Base-by-base conservation (phyloP, 768 basidiomycete species). In the Dioszegia crocea region DNA sequence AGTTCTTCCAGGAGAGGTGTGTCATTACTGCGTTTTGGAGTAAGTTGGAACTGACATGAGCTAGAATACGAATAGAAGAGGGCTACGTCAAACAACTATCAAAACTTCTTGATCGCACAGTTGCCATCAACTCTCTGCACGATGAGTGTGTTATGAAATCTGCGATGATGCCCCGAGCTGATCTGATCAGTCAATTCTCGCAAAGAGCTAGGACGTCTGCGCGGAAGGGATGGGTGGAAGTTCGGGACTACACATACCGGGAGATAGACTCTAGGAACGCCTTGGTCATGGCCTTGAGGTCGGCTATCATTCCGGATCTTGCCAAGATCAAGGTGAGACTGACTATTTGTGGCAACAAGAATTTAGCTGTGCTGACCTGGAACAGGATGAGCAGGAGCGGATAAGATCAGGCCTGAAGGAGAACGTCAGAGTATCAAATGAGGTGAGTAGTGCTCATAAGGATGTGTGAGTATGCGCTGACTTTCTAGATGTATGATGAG, bases 331-430 rank as follows among this genome's bases (percentile, higher is more conserved):
- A 86, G 82, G 68, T 65, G 39, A 44, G 65, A 50, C 23, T 27
- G n/a, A 19, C 26, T 4, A 14, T 14, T 1, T 29, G 19, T 19
- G 54, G 27, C 26, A 6, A 6, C 8, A 44, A 6, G 43, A 9
- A 21, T 26, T 41, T 33, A 33, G 33, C 33, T 14, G 14, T 26
- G 61, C 40, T 56, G 23, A 53, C 43, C 31, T 16, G 5, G 12
- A 19, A 16, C 60, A 91, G 89, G 91, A 93, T 66, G 87, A 86
- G 11, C 91, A 94, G 79, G 89, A 90, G 54, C 84, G 92, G 36
- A 93, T 90, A n/a, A 83, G 89, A 46, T 89, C 89, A 72, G 85
- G 89, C 26, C 87, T 96, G 75, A 90, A 88, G 74, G 91, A 94
- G 70, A 91, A 93, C 72, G 77, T 93, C 56, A 91, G 90, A 75